phyloP scores from a whole-genome alignment of 805 yeast species.

The Pichia ethanolica region DNA sequence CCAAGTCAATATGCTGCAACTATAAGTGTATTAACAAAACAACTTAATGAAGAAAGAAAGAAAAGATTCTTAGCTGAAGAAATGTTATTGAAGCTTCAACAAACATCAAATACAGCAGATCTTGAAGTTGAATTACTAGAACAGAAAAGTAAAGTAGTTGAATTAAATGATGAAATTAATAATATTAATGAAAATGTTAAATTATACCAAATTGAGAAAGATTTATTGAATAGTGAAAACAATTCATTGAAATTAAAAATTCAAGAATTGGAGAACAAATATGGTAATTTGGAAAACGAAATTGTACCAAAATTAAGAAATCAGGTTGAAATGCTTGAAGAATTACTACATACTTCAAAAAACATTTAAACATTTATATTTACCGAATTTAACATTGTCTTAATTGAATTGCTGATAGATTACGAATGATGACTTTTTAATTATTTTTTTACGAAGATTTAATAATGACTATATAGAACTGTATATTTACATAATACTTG shows the following conservation, averaged over 20 bases:
- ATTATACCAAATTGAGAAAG: slow-evolving; percentile 31
- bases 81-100: slow-evolving; percentile 42
- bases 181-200: slow-evolving; percentile 2
- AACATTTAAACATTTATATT: no score
- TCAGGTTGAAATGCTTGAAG: slow-evolving; percentile 29
- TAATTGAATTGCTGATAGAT: no score
- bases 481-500: no score
- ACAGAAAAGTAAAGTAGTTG: slow-evolving; percentile 21
- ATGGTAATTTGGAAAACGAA: slow-evolving; percentile 34
- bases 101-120: slow-evolving; percentile 48
- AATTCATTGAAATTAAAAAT: slow-evolving; percentile 32
- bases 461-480: no score
- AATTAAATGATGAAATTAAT: not conserved
- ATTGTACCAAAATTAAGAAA: slow-evolving; percentile 42
- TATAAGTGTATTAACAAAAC: slow-evolving; percentile 47
- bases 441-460: no score
- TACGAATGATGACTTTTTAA: no score
- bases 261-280: slow-evolving; percentile 33
- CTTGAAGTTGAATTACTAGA: slow-evolving; percentile 44
- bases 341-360: not conserved
- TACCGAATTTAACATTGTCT: no score
- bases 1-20: slow-evolving; percentile 32
- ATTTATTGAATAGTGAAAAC: slow-evolving; percentile 31
- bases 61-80: slow-evolving; percentile 67
- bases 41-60: slow-evolving; percentile 56